These are phyloP conservation scores for Tuber microsphaerosporum DNA, from an alignment of 495 filamentous ascomycete genomes.

Conservation along the genomic window DNA sequence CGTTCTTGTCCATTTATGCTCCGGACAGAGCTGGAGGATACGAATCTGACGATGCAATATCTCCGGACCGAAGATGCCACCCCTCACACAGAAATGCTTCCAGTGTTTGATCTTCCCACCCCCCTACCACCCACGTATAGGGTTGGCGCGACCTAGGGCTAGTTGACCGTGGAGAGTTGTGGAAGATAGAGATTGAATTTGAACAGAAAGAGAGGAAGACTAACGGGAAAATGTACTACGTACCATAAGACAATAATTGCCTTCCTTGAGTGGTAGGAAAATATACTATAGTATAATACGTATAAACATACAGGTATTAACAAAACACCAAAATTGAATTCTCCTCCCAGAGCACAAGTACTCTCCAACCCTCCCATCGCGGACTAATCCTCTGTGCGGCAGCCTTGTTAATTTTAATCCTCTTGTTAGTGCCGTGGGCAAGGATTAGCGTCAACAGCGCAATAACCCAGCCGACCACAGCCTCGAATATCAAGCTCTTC, in stretches of 20 bases:
- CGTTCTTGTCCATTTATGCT: background rate
- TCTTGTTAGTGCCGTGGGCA: slow-evolving; percentile 53
- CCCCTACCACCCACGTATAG: background rate
- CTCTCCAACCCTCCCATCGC: background rate
- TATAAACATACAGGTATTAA: too few relatives aligned
- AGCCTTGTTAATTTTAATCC: slow-evolving; percentile 53
- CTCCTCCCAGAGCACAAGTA: background rate
- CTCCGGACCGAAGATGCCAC: background rate
- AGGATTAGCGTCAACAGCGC: slow-evolving; percentile 62
- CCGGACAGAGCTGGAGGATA: background rate
- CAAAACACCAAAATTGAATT: too few relatives aligned
- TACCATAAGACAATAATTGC: background rate
- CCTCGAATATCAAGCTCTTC: slow-evolving; percentile 65
- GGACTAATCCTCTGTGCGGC: background rate
- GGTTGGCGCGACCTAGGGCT: background rate
- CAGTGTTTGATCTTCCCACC: background rate
- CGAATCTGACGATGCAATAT: background rate
- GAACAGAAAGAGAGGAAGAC: background rate
- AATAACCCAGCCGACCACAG: slow-evolving; percentile 58
- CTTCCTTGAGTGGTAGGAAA: too few relatives aligned
- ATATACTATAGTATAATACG: too few relatives aligned
- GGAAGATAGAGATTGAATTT: background rate
- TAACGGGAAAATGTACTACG: background rate
- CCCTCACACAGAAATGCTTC: background rate
- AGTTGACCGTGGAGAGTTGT: background rate